Evolutionary conservation across 2,329 filamentous ascomycete genomes (phyloP).

Genomic region (Anthostomella pinea): DNA sequence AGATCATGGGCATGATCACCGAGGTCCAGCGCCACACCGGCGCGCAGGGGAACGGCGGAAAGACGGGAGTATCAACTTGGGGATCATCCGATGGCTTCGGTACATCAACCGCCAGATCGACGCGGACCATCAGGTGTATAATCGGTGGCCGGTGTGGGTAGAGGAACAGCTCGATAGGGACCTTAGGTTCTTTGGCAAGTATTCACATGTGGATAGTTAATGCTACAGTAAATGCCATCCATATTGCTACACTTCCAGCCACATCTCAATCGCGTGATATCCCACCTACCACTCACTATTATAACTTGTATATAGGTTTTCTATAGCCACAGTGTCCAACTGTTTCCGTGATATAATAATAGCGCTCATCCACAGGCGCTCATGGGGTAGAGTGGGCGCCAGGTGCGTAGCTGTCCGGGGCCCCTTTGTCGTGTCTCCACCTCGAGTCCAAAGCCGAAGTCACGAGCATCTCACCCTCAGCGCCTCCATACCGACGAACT

Average conservation of each 20-base stretch:
- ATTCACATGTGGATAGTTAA: constrained; percentile 4
- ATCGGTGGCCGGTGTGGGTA: constrained; percentile 55
- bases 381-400: too few relatives aligned
- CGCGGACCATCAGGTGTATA: constrained; percentile 43
- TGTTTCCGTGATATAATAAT: too few relatives aligned
- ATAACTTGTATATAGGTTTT: too few relatives aligned
- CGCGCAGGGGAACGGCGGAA: constrained; percentile 19
- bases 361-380: too few relatives aligned
- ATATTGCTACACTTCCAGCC: neutral
- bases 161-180: constrained; percentile 48
- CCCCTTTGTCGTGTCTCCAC: too few relatives aligned
- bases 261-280: neutral
- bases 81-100: constrained; percentile 49
- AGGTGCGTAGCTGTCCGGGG: too few relatives aligned
- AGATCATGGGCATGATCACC: constrained; percentile 51
- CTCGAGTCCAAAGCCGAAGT: too few relatives aligned
- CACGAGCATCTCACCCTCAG: too few relatives aligned
- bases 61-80: constrained; percentile 34
- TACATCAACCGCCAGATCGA: constrained; percentile 48
- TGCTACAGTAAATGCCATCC: neutral
- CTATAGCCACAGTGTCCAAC: too few relatives aligned
- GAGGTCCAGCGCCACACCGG: constrained; percentile 34
- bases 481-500: too few relatives aligned
- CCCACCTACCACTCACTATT: too few relatives aligned
- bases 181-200: constrained; percentile 43